Percentiles rank a stretch among this genome's conserved stretches.
phyloP scores from a whole-genome alignment of 768 basidiomycete genomes.

The Stropharia rugosoannulata region DNA sequence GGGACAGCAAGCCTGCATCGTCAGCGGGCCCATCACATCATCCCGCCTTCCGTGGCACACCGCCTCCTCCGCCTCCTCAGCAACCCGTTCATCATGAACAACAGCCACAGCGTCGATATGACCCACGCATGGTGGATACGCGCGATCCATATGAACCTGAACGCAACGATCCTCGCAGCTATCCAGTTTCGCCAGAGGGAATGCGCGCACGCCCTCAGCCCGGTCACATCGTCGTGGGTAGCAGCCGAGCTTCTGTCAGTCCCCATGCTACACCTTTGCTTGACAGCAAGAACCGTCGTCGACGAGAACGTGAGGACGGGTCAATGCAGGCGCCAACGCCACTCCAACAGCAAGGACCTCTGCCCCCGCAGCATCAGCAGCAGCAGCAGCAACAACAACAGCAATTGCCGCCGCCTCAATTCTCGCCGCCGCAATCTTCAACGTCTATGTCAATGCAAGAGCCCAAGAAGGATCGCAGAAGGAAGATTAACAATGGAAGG shows the following conservation, averaged over 20 bases:
- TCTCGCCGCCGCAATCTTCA: conserved; percentile 14
- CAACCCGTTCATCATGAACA: conserved; percentile 36
- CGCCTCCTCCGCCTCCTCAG: conserved; percentile 30
- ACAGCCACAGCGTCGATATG: conserved; percentile 52
- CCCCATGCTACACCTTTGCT: conserved; percentile 43
- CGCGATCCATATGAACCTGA: conserved; percentile 41
- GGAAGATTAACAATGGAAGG: conserved; percentile 34
- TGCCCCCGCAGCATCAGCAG: conserved; percentile 26
- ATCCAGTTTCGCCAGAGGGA: conserved; percentile 49
- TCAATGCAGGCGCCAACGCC: conserved; percentile 34
- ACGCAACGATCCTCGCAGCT: conserved; percentile 26
- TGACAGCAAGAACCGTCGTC: conserved; percentile 5
- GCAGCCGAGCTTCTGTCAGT: conserved; percentile 57
- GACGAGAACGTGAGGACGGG: conserved; percentile 44
- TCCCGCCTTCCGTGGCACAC: conserved; percentile 27
- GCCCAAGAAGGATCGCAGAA: conserved; percentile 58
- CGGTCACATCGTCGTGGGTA: conserved; percentile 29
- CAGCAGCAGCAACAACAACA: conserved; percentile 10
- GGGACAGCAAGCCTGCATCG: conserved; percentile 57
- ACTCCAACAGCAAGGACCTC: conserved; percentile 10
- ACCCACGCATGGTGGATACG: conserved; percentile 44
- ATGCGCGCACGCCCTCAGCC: conserved; percentile 31
- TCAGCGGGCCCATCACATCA: conserved; percentile 29
- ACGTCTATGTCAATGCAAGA: conserved; percentile 32
- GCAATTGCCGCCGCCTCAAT: conserved; percentile 19